Conservation (phyloP, 805 yeast genomes). For the Cyberlindnera mrakii region DNA sequence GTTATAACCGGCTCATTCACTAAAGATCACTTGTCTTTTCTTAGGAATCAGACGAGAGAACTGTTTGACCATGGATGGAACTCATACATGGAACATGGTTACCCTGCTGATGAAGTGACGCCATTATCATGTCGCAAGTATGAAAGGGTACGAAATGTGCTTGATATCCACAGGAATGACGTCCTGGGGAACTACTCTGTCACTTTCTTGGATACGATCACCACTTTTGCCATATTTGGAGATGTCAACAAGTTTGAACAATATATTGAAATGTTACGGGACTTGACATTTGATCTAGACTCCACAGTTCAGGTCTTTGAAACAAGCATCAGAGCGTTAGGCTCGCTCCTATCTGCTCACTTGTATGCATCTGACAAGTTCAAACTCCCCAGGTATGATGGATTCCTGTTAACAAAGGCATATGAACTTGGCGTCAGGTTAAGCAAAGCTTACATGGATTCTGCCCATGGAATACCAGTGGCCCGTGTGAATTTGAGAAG, state of each 20-base stretch:
- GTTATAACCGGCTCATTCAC: conserved; percentile 14
- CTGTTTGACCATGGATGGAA: conserved; percentile 74
- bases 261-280: conserved; percentile 30
- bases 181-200: conserved; percentile 79
- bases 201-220: conserved; percentile 74
- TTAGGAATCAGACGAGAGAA: conserved; percentile 40
- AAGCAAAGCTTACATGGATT: conserved; percentile 58
- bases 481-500: conserved; percentile 66
- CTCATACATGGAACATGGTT: conserved; percentile 62
- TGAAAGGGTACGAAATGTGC: conserved; percentile 52
- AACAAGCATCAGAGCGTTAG: conserved; percentile 73
- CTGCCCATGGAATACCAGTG: conserved; percentile 61
- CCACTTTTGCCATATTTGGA: conserved; percentile 69
- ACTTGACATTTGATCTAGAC: conserved; percentile 26
- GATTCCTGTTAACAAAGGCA: conserved; percentile 66
- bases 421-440: conserved; percentile 68
- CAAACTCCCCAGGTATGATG: conserved; percentile 48
- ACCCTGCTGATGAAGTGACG: conserved; percentile 74
- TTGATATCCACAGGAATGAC: conserved; percentile 64
- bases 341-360: conserved; percentile 78
- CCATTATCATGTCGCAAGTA: conserved; percentile 70
- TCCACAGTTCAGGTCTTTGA: conserved; percentile 86
- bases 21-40: conserved; percentile 23
- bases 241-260: conserved; percentile 50
- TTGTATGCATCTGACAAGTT: conserved; percentile 45